Base-by-base conservation (phyloP, 306 rosid genomes). In the Trifolium dubium region DNA sequence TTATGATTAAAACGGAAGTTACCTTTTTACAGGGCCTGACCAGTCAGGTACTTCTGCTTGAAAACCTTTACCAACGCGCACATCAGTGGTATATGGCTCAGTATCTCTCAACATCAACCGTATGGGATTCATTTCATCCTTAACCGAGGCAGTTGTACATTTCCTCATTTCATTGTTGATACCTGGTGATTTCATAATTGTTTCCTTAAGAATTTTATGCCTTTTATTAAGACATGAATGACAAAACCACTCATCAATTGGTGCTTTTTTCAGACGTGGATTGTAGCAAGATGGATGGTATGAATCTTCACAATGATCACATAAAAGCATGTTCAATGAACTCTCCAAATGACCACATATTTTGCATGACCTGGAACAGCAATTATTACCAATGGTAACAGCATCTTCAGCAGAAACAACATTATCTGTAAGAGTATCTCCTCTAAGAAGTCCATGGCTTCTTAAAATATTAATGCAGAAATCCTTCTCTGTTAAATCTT, bases 11-110 rank as follows among this genome's bases (percentile, higher is more conserved):
- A 62, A 74, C 69, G 40, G 53, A 79, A 84, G 84, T 65, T 87
- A 94, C 98, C 82, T 80, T 68, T 64, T 65, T 64, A 64, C 79
- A 12, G 92, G 88, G 79, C 92, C 95, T 53, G 87, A 85, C 97
- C 98, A 91, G 35, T 84, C 91, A 56, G 73, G 89, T 67, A 94
- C 89, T 72, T 89, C 90, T 29, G 88, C 98, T 86, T 94, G 98
- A 89, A 91, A 94, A 71, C 94, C 97, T 84, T 94, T 89, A 69
- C 98, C 98, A 79, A 89, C 83, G 58, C 98, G 84, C 56, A 93
- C 97, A 70, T 79, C 31, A 73, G 86, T 80, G 72, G 73, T 80
- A 75, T 85, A 80, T 13, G 84, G 87, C 80, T 77, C 88, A 14
- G 75, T 76, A 74, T 89, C 88, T 67, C 80, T 84, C 82, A 91